These are phyloP conservation scores for Coccomyxa sp. DNA, from an alignment of 139 green algal genomes.

Conservation along the genomic window DNA sequence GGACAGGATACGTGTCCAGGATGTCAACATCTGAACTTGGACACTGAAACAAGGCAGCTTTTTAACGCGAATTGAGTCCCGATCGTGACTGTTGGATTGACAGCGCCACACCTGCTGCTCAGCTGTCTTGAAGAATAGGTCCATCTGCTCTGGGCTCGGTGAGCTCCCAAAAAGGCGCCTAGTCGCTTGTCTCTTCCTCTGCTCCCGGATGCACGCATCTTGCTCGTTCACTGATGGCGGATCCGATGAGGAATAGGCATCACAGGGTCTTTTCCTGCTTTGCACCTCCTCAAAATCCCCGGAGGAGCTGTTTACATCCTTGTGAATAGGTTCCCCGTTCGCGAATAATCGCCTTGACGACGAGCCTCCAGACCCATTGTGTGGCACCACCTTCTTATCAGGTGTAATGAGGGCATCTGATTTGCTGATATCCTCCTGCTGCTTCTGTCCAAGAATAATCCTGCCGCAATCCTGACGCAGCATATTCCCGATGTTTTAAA, in stretches of 20 bases:
- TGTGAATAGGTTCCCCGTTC: background rate
- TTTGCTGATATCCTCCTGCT: background rate
- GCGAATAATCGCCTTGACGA: background rate
- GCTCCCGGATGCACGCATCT: background rate
- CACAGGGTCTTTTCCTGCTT: background rate
- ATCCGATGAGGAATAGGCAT: background rate
- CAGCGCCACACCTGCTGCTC: background rate
- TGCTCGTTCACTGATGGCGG: background rate
- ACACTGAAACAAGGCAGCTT: too few relatives aligned
- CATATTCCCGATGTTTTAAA: too few relatives aligned
- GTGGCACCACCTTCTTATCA: background rate
- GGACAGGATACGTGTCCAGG: too few relatives aligned
- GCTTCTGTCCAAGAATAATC: background rate
- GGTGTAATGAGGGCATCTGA: background rate
- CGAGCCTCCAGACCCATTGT: background rate
- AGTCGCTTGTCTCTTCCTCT: background rate
- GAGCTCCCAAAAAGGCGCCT: background rate
- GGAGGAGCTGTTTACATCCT: background rate
- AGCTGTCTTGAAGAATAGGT: background rate
- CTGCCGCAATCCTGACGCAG: too few relatives aligned
- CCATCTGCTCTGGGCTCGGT: background rate
- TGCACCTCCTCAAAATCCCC: background rate
- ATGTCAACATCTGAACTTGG: too few relatives aligned
- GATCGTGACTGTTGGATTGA: too few relatives aligned
- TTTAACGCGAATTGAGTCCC: too few relatives aligned